Conservation (phyloP, 768 basidiomycete genomes). For the Sporobolomyces roseus region DNA sequence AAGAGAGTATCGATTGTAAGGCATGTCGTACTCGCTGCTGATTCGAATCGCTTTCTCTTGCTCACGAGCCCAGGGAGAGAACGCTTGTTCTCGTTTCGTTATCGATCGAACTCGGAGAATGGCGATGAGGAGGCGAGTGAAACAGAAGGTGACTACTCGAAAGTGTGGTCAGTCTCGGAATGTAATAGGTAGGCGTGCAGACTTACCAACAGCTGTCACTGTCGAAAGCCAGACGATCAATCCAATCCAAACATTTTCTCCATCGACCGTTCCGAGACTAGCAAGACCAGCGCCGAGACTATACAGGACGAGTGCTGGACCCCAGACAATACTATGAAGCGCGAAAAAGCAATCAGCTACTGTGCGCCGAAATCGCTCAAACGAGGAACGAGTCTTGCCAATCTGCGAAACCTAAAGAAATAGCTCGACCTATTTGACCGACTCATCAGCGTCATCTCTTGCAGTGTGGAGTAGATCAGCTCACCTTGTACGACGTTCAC, state of each 20-base stretch:
- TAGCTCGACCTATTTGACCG: slow-evolving; percentile 1
- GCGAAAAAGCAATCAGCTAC: not conserved
- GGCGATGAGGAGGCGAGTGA: slow-evolving; percentile 47
- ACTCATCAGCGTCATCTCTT: not conserved
- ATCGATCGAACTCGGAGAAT: slow-evolving; percentile 40
- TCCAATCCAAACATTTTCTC: slow-evolving; percentile 14
- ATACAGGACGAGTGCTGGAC: slow-evolving; percentile 17
- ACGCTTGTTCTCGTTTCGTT: not conserved
- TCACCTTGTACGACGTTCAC: slow-evolving; percentile 29
- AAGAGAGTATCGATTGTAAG: slow-evolving; percentile 15
- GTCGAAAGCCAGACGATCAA: slow-evolving; percentile 22
- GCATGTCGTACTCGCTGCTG: not conserved
- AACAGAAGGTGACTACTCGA: slow-evolving; percentile 30
- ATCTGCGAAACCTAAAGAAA: slow-evolving; percentile 26
- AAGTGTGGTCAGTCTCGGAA: slow-evolving; percentile 23
- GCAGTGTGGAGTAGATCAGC: not conserved
- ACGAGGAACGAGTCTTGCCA: not conserved
- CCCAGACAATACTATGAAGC: slow-evolving; percentile 32
- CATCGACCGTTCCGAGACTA: not conserved
- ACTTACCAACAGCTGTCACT: slow-evolving; percentile 13
- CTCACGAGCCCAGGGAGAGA: not conserved
- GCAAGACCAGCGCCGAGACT: slow-evolving; percentile 26
- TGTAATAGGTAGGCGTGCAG: not conserved
- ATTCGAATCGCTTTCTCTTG: not conserved
- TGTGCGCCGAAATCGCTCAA: not conserved